Evolutionary conservation across 1,139 yeast species (phyloP).

Genomic region (Geotrichum aggregatum): DNA sequence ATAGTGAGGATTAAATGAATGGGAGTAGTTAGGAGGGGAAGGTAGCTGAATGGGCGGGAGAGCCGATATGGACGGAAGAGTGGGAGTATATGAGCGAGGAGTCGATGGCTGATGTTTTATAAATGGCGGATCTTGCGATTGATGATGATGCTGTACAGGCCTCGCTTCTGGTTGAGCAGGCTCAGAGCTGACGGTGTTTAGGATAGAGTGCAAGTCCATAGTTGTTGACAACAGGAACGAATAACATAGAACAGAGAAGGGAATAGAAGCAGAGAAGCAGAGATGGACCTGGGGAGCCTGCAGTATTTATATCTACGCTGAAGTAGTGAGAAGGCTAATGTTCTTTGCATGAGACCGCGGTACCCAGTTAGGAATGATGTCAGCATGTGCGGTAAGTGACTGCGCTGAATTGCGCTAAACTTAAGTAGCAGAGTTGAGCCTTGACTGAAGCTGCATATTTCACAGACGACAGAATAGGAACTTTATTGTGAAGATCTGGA

Average conservation of each 20-base stretch:
- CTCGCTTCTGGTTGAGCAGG: background rate
- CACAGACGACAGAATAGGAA: too few relatives aligned
- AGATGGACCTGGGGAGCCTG: background rate
- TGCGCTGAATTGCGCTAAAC: too few relatives aligned
- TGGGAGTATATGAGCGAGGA: background rate
- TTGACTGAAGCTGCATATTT: too few relatives aligned
- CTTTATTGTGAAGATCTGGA: too few relatives aligned
- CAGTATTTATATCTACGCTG: background rate
- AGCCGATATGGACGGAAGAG: background rate
- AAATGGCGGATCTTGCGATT: conserved; percentile 62
- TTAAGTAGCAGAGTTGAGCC: too few relatives aligned
- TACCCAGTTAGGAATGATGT: too few relatives aligned
- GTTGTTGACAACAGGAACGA: too few relatives aligned
- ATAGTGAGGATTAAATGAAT: background rate
- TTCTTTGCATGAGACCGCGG: too few relatives aligned
- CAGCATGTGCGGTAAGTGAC: too few relatives aligned
- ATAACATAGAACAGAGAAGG: background rate
- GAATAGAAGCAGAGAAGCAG: background rate
- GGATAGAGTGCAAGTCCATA: conserved; percentile 16
- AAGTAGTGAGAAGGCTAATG: background rate
- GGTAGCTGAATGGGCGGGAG: conserved; percentile 8
- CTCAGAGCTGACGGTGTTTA: conserved; percentile 9
- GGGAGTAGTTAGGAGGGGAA: conserved; percentile 9
- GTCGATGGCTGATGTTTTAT: conserved; percentile 51
- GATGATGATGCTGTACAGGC: background rate